phyloP scores from a whole-genome alignment of 768 basidiomycete species.

The Mycena maculata region DNA sequence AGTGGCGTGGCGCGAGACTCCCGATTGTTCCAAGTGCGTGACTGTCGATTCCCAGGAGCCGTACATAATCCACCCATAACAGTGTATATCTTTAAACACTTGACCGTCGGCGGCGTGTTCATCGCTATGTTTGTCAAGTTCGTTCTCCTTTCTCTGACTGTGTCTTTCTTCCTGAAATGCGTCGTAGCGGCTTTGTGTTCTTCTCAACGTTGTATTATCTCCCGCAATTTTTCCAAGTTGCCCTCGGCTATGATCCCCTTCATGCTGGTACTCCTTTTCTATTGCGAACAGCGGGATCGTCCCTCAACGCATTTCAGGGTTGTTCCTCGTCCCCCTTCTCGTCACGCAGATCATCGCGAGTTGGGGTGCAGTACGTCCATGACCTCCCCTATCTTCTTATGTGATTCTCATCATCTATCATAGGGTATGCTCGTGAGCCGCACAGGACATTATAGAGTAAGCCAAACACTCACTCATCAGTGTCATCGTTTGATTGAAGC shows the following conservation, averaged over 20 bases:
- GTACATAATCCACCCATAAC: background rate
- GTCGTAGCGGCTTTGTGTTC: constrained; percentile 65
- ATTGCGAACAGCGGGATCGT: background rate
- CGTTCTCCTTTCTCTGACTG: constrained; percentile 25
- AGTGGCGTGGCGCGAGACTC: constrained; percentile 75
- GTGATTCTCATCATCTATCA: background rate
- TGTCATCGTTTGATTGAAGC: background rate
- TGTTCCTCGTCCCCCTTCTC: constrained; percentile 78
- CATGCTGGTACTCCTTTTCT: constrained; percentile 46
- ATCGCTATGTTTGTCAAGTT: constrained; percentile 77
- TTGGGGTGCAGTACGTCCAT: constrained; percentile 60
- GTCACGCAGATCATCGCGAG: constrained; percentile 71
- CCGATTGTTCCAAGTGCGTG: constrained; percentile 78
- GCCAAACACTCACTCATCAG: background rate
- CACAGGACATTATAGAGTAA: background rate
- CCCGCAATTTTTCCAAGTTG: constrained; percentile 82
- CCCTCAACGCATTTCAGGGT: constrained; percentile 43
- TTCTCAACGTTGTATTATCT: constrained; percentile 77
- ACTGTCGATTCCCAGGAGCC: background rate
- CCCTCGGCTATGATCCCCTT: constrained; percentile 73
- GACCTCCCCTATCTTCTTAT: background rate
- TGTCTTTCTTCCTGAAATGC: constrained; percentile 12
- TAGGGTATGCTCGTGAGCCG: constrained; percentile 8
- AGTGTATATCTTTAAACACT: constrained; percentile 80
- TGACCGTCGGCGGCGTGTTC: constrained; percentile 76